Base-by-base conservation (phyloP, 176 grass and related monocot genomes). In the Eremochloa ophiuroides region DNA sequence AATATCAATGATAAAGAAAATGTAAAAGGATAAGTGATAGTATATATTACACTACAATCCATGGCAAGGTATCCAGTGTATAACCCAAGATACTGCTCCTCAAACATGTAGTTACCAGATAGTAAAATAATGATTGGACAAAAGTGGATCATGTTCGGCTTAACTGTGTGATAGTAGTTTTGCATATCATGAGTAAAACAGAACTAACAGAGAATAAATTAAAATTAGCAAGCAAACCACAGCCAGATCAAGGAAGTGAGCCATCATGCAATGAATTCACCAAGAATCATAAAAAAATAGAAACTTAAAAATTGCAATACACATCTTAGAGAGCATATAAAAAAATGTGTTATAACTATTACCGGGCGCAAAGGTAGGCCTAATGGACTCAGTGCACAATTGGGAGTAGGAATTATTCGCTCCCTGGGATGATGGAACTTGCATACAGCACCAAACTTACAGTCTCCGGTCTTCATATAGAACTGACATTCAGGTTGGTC, bases 381-480 rank as follows among this genome's bases (percentile, higher is more conserved):
- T 47, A 97, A 74, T 60, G 83, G 69, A 88, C 80, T 94, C 56
- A 97, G 59, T 16, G 85, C 82, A 77, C 94, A 97, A 80, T 94
- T 88, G 31, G 94, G 94, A 84, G 69, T 50, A 88, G 91, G 87
- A 75, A 92, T 61, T 70, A 86, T 60, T 74, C 94, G 90, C 73
- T 97, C 87, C 75, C 82, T 92, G 20, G 94, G 94, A 84, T 97
- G 94, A 91, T 97, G 80, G 87, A 94, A 97, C 85, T 91, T 97
- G 83, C 94, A 97, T 26, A 91, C 92, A 46, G 87, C 85, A 86
- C 94, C 94, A 77, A 94, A 97, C 69, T 97, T 97, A 40, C 94
- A 97, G 34, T 97, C 94, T 67, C 94, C 94, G 15, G 94, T 97
- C 71, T 97, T 97, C 87, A 97, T 94, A 66, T 97, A 97, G 71